Evolutionary conservation across 306 rosid genomes (phyloP), one percentile per base, ranked within the genome.

Genomic region (Quercus wislizeni): DNA sequence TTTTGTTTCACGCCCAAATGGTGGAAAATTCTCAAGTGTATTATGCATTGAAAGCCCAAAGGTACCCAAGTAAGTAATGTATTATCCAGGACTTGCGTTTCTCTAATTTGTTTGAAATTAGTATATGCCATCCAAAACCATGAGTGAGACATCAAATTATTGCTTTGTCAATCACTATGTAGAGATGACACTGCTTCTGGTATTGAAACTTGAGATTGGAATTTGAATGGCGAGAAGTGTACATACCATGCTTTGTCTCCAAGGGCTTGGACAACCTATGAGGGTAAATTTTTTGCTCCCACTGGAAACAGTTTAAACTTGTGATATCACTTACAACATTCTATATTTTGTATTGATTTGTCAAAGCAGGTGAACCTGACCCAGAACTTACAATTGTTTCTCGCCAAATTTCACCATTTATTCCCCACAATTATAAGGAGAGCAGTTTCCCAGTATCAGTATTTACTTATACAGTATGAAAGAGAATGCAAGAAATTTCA

Each of bases 351-450:
- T 68, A 4, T 35, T 43, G 46, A 46, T 65, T 23, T 75, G 27
- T 76, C 77, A 54, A 63, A 88, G 87, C 86, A 94, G 98, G 89
- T 61, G 89, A 92, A 85, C 97, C 98, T 54, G 98, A 94, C 46
- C 97, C 97, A 38, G 91, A 79, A 30, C 84, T 94, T 33, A 87
- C 69, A 84, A 92, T 94, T 67, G 94, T 91, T 72, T 91, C 95
- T 86, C 97, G 95, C 76, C 98, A 94, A 88, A 90, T 94, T 84
- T 94, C 97, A 79, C 99, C 99, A 28, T 38, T 94, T 84, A 90
- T 94, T 72, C 99, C 99, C 56, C 95, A 94, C 78, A 94, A 92
- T 81, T 94, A 94, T 82, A 90, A 85, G 93, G 99, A 94, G 88
- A 94, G 99, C 85, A 94, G 98, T 85, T 90, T 85, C 76, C 98